phyloP scores from a whole-genome alignment of 805 yeast species.

The Starmerella stigmatis region DNA sequence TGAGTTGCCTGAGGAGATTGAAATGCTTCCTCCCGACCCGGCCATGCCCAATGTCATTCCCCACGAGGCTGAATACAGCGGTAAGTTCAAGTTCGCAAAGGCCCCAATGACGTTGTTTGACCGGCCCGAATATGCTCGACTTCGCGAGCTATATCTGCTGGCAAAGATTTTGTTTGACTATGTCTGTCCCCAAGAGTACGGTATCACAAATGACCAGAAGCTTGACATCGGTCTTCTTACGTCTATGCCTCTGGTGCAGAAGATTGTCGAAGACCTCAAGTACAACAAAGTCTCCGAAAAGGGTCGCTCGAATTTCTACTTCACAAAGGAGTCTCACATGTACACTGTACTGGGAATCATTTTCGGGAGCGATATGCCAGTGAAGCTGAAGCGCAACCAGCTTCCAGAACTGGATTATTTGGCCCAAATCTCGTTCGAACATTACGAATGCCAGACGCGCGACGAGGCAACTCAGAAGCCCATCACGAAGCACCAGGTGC shows the following conservation, averaged over 20 bases:
- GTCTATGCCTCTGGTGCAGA: slow-evolving; percentile 84
- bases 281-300: slow-evolving; percentile 65
- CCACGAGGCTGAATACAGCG: slow-evolving; percentile 27
- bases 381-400: slow-evolving; percentile 88
- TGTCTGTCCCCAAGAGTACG: slow-evolving; percentile 97
- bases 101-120: slow-evolving; percentile 47
- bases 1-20: slow-evolving; percentile 31
- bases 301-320: slow-evolving; percentile 83
- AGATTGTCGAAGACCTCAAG: slow-evolving; percentile 69
- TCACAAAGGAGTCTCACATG: slow-evolving; percentile 95
- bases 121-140: slow-evolving; percentile 62
- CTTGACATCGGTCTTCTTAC: slow-evolving; percentile 92
- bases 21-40: slow-evolving; percentile 36
- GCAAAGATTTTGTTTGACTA: slow-evolving; percentile 93
- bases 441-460: slow-evolving; percentile 68
- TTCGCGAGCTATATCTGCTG: slow-evolving; percentile 78
- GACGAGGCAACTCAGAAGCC: slow-evolving; percentile 37
- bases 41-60: slow-evolving; percentile 26
- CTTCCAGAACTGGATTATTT: slow-evolving; percentile 92
- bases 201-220: slow-evolving; percentile 89
- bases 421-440: slow-evolving; percentile 87
- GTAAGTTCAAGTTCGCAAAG: slow-evolving; percentile 27
- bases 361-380: slow-evolving; percentile 87
- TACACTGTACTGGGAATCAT: slow-evolving; percentile 84
- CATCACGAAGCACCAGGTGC: slow-evolving; percentile 68